A percentile compares a stretch with the other conserved stretches of the same genome.
phyloP scores from a whole-genome alignment of 177 flowering plant species.

The Vitis hybrid region DNA sequence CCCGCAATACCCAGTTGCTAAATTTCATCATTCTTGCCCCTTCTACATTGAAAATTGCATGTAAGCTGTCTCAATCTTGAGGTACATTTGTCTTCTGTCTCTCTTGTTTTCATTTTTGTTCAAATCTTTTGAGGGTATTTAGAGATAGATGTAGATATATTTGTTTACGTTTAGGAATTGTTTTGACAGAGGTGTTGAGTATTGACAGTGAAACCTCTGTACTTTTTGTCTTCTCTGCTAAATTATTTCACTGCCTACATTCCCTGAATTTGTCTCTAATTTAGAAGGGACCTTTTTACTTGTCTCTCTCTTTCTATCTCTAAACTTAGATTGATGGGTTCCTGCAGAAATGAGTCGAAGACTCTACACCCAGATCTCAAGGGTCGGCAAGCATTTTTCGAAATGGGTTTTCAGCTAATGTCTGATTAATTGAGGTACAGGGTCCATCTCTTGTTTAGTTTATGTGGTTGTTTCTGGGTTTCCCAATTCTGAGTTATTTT shows the following conservation, averaged over 20 bases:
- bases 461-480: background rate
- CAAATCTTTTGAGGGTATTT: background rate
- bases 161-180: conserved; percentile 1
- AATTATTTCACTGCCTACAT: conserved; percentile 30
- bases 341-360: conserved; percentile 15
- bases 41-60: conserved; percentile 10
- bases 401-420: conserved; percentile 20
- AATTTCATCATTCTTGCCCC: background rate
- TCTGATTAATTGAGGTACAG: too few relatives aligned
- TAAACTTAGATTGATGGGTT: conserved; percentile 24
- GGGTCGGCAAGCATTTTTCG: conserved; percentile 19
- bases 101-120: background rate
- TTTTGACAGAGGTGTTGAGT: conserved; percentile 12
- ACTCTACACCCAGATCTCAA: conserved; percentile 23
- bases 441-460: conserved; percentile 15
- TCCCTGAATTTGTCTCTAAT: conserved; percentile 31
- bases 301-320: conserved; percentile 7
- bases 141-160: background rate
- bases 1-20: conserved; percentile 29
- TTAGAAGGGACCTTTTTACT: conserved; percentile 7
- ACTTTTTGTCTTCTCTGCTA: conserved; percentile 28
- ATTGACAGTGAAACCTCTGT: conserved; percentile 34
- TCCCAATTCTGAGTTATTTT: background rate
- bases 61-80: background rate
- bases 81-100: background rate